These are phyloP conservation scores for Acanthamoeba quina DNA, from an alignment of 208 protist species.

Conservation along the genomic window DNA sequence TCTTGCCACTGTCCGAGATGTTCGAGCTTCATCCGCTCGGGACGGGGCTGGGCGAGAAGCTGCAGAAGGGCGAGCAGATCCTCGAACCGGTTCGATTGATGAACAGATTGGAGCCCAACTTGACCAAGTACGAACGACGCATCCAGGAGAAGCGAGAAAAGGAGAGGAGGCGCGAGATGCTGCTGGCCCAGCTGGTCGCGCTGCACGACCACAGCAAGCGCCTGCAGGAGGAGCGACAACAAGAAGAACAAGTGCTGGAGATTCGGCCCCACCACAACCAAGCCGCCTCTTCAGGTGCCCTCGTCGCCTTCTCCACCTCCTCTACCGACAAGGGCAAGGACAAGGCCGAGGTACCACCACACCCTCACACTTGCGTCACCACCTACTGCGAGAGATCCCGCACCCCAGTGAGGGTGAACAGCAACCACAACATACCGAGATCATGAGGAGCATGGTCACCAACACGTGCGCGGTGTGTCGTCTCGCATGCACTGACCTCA, in stretches of 20 bases:
- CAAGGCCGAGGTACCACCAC: too few species aligned
- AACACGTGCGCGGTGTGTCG: too few species aligned
- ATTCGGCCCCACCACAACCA: too few species aligned
- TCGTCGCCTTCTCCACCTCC: too few species aligned
- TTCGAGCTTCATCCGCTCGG: conserved; percentile 16
- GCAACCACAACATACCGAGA: too few species aligned
- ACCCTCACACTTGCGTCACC: too few species aligned
- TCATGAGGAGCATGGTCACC: too few species aligned
- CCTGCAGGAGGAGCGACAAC: background rate
- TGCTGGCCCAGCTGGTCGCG: background rate
- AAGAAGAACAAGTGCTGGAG: too few species aligned
- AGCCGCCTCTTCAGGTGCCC: too few species aligned
- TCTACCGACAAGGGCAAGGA: background rate
- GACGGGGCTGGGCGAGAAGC: conserved; percentile 20
- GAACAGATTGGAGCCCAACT: conserved; percentile 2
- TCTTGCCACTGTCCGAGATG: background rate
- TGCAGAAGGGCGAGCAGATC: background rate
- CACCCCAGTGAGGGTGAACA: too few species aligned
- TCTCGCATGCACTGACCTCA: too few species aligned
- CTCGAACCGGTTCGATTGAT: background rate
- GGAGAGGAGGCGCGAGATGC: background rate
- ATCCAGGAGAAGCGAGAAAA: background rate
- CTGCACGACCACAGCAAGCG: background rate
- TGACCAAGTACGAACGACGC: background rate
- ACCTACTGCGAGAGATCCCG: too few species aligned